Conservation (phyloP, 768 basidiomycete species). For the Lentinula sp. region DNA sequence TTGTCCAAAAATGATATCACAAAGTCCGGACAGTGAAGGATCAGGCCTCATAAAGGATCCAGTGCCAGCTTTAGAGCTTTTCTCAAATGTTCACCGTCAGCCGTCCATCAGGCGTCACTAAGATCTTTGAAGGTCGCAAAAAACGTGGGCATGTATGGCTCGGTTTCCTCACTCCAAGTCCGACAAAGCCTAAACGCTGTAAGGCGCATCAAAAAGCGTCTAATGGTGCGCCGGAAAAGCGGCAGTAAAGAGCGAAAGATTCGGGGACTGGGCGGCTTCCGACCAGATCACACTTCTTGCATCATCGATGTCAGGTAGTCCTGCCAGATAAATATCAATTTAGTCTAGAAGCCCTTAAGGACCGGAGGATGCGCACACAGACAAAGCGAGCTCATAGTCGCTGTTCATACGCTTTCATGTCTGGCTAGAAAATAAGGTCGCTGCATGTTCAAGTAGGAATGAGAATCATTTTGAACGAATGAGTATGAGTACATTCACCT, state of each 20-base stretch:
- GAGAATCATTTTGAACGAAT: too few species aligned
- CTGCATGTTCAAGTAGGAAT: too few species aligned
- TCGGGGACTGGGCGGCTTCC: background rate
- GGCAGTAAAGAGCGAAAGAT: background rate
- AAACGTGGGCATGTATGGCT: background rate
- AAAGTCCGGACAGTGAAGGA: background rate
- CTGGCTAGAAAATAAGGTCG: too few species aligned
- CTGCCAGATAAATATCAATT: background rate
- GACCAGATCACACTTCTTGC: slow-evolving; percentile 1
- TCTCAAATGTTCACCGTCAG: slow-evolving; percentile 2
- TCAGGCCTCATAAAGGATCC: too few species aligned
- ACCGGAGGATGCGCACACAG: too few species aligned
- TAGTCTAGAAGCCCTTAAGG: too few species aligned
- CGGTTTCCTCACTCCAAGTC: background rate
- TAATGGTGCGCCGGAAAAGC: background rate
- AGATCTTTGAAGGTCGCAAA: background rate
- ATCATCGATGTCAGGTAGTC: background rate
- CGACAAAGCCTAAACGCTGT: background rate
- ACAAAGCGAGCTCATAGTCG: too few species aligned
- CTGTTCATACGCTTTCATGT: too few species aligned
- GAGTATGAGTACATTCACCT: too few species aligned
- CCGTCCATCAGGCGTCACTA: background rate
- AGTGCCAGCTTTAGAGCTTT: background rate
- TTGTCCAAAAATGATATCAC: background rate
- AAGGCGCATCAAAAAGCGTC: background rate